Evolutionary conservation across 1,284 basidiomycete species (phyloP).

Genomic region (Moniliophthora roreri): DNA sequence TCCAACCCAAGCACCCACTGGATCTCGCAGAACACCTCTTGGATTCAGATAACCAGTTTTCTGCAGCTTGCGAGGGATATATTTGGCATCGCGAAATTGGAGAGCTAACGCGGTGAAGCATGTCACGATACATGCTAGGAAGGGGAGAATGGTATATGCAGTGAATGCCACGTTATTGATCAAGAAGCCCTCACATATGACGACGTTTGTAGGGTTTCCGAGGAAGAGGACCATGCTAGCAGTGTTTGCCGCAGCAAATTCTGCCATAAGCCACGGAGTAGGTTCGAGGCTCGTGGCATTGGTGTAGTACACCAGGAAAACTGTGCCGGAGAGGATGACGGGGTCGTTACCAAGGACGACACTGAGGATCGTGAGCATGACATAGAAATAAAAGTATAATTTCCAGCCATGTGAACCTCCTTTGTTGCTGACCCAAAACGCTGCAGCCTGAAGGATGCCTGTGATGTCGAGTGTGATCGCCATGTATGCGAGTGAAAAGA

Average conservation of each 20-base stretch:
- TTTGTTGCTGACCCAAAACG: conserved; percentile 83
- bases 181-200: conserved; percentile 64
- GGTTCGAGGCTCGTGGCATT: conserved; percentile 58
- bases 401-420: conserved; percentile 70
- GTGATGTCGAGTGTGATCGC: conserved; percentile 91
- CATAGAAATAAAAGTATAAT: conserved; percentile 79
- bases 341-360: conserved; percentile 90
- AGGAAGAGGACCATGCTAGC: conserved; percentile 68
- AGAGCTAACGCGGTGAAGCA: conserved; percentile 54
- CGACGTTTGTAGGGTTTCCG: conserved; percentile 74
- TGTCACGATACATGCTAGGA: conserved; percentile 58
- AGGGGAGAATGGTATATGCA: conserved; percentile 70
- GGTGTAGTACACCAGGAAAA: conserved; percentile 86
- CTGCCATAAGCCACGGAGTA: conserved; percentile 50
- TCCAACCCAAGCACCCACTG: conserved; percentile 50
- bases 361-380: conserved; percentile 79
- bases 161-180: conserved; percentile 68
- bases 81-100: conserved; percentile 51
- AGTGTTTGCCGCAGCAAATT: conserved; percentile 80
- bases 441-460: conserved; percentile 84
- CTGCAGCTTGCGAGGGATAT: conserved; percentile 51
- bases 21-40: conserved; percentile 48
- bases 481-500: conserved; percentile 93
- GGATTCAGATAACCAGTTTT: conserved; percentile 38
- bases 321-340: conserved; percentile 82